These are phyloP conservation scores for Boletus fagicola DNA, from an alignment of 768 basidiomycete species.

Conservation along the genomic window DNA sequence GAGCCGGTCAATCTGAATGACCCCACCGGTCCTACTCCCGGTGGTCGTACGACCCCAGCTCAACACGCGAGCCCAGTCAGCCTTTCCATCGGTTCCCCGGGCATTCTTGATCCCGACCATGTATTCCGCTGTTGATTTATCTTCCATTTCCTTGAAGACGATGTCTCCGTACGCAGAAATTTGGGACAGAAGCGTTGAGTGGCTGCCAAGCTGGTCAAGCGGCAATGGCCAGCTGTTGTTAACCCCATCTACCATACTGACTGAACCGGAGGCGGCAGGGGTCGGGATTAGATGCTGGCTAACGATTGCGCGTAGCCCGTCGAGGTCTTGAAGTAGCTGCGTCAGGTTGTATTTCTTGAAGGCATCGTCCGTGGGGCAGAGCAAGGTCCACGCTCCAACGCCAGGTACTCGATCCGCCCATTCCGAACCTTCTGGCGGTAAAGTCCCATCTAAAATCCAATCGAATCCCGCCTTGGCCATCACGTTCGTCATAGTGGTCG, in stretches of 20 bases:
- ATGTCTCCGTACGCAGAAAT: conserved; percentile 75
- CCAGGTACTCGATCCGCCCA: conserved; percentile 55
- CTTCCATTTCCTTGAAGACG: conserved; percentile 59
- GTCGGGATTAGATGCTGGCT: conserved; percentile 74
- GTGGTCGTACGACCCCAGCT: conserved; percentile 78
- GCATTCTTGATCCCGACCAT: conserved; percentile 75
- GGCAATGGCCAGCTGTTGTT: conserved; percentile 73
- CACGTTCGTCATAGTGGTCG: conserved; percentile 83
- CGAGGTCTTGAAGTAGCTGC: conserved; percentile 54
- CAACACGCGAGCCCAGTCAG: conserved; percentile 63
- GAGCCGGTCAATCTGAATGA: conserved; percentile 89
- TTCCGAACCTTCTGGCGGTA: conserved; percentile 66
- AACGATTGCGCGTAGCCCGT: conserved; percentile 57
- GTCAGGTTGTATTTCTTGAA: conserved; percentile 88
- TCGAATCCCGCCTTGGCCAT: conserved; percentile 82
- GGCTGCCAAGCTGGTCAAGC: conserved; percentile 68
- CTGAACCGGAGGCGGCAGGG: conserved; percentile 23
- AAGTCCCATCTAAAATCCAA: conserved; percentile 87
- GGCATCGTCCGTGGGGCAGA: conserved; percentile 90
- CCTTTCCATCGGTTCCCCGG: conserved; percentile 58
- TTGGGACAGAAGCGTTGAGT: conserved; percentile 72
- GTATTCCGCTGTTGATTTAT: conserved; percentile 44
- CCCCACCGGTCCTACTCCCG: conserved; percentile 75
- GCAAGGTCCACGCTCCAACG: conserved; percentile 74
- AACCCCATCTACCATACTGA: conserved; percentile 35